Evolutionary conservation across 352 stramenopile genomes (phyloP), one percentile per base, ranked within the genome.

Genomic region (Plasmopara viticola): DNA sequence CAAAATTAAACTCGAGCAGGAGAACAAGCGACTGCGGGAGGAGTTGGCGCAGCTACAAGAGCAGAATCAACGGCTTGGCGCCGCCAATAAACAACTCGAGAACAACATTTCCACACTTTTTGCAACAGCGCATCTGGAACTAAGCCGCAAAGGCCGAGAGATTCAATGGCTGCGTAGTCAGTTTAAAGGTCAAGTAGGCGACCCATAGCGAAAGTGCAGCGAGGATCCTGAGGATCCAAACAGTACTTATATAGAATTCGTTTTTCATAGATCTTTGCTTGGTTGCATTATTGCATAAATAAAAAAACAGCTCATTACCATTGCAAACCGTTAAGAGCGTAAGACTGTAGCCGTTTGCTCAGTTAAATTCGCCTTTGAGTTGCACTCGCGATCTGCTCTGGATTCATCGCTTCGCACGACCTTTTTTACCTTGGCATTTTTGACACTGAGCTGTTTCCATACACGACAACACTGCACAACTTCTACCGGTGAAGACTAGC

Each of bases 61-160:
- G 31, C 55, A 76, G 49, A 93, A 93, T 51, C 56, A 54, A 28
- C 51, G 66, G 48, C 68, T 93, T 17, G 78, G 72, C 7, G 62
- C 78, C 14, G 72, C 64, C 29, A 87, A 86, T 47, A 63, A 65
- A 20, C 60, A 76, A 51, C 64, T 93, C 18, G 75, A 88, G 65
- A 60, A 43, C 55, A 93, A 90, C 55, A 78, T 90, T 33, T 90
- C 79, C 14, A 73, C 62, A 46, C 68, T 93, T 13, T 93, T 87
- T 48, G 68, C 58, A 28, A 25, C 20, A 25, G 20, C 20, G 20
- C 75, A 89, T 67, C 63, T 79, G 51, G 82, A 93, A 51, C 64
- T 93, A 42, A 66, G 68, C 35, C 82, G 82, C 44, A 93, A 93
- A 57, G 78, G 88, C 48, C 81, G 76, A 30, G 74, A 90, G 54